Evolutionary conservation across 2,329 filamentous ascomycete genomes (phyloP), one percentile per base, ranked within the genome.

Genomic region (Cercospora canescens): DNA sequence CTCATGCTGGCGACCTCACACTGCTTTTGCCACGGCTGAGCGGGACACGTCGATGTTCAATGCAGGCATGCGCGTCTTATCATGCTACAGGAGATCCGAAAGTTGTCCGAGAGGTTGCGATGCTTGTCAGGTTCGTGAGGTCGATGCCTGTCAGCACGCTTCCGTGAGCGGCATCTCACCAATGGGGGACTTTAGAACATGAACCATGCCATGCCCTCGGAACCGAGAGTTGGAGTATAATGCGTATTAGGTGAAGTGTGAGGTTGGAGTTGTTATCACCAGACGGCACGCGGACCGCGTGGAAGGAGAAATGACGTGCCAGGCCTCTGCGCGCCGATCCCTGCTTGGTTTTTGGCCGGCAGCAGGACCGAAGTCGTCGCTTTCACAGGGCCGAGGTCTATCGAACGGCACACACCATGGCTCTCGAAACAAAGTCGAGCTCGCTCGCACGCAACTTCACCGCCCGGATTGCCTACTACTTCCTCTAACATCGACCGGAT

Each of bases 381-480:
- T 56, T 56, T 32, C 52, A 56, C 28, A 56, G 52, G 52, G 52
- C 52, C 52, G 52, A 56, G 52, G 52, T 56, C 32, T 32, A 56
- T 56, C 52, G 18, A 56, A 18, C 52, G 52, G 52, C 52, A 56
- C 45, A 56, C 52, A 56, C 28, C 28, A 56, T 56, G 52, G 30
- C 52, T 21, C 52, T 35, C 52, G 28, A 30, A 56, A 35, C 52
- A 34, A 32, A 18, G n/a, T 56, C 52, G 16, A n/a, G 52, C 52
- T 32, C 52, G 14, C 52, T 56, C 30, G 52, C 52, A 35, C 52
- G 32, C 52, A 32, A 30, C 45, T 14, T 24, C 45, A 28, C 26
- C 45, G 26, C 0, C 24, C 12, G 45, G 21, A 24, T 50, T 50
- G 24, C 45, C 21, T 50, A 50, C 45, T 6, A 28, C 45, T 26